These are phyloP conservation scores for Diaporthe ampelina DNA, from an alignment of 2,329 filamentous ascomycete genomes.

Conservation along the genomic window DNA sequence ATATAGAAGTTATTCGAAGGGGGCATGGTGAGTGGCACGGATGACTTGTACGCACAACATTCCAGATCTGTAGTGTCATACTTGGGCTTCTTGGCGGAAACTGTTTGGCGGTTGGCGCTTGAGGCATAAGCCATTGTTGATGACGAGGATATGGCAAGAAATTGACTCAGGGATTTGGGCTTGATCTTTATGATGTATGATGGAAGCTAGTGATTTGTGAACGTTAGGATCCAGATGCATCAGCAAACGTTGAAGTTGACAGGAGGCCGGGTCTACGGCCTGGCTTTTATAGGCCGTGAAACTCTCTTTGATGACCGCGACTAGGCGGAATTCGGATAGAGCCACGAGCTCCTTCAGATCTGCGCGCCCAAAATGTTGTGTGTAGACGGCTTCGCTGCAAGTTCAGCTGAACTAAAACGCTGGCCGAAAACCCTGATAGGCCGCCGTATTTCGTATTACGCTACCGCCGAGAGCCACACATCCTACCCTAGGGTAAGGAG, in stretches of 20 bases:
- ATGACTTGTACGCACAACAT: slow-evolving; percentile 54
- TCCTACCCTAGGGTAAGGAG: too few species aligned
- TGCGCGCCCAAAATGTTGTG: background rate
- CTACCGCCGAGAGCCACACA: slow-evolving; percentile 16
- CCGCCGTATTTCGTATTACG: slow-evolving; percentile 19
- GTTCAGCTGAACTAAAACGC: slow-evolving; percentile 10
- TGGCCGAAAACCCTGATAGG: background rate
- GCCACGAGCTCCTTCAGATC: background rate
- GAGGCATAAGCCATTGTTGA: slow-evolving; percentile 14
- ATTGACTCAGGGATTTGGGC: background rate
- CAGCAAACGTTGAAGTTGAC: background rate
- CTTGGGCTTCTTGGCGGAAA: slow-evolving; percentile 41
- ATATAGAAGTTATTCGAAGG: fast-evolving
- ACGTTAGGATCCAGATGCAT: background rate
- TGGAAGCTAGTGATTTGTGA: background rate
- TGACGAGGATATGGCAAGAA: background rate
- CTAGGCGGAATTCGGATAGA: background rate
- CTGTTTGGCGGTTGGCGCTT: slow-evolving; percentile 8
- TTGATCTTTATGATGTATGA: background rate
- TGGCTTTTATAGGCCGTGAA: background rate
- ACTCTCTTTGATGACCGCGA: background rate
- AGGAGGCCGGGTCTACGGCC: background rate
- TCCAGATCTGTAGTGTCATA: slow-evolving; percentile 56
- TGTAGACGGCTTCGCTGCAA: background rate
- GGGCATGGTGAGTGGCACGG: background rate